phyloP scores from a whole-genome alignment of 1,284 basidiomycete species.

The Erythrobasidium hasegawianum region DNA sequence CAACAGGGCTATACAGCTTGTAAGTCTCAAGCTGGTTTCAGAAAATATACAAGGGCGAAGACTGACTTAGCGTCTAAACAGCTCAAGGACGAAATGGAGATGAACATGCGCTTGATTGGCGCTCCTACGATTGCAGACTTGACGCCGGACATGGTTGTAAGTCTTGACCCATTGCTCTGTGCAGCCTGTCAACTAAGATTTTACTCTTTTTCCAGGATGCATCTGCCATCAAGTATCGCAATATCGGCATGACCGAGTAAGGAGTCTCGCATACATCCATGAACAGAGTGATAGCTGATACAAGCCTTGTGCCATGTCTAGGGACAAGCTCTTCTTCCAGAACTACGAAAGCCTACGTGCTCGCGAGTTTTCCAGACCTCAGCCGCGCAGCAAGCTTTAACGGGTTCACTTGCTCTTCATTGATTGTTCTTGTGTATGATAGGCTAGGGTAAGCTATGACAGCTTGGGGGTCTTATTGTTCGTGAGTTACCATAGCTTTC shows the following conservation, averaged over 20 bases:
- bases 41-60: neutral
- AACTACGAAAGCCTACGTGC: constrained; percentile 29
- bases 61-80: neutral
- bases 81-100: constrained; percentile 83
- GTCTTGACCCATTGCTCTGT: too few species aligned
- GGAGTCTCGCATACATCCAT: neutral
- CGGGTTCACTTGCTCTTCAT: too few species aligned
- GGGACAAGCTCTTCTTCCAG: constrained; percentile 19
- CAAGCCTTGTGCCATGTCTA: neutral
- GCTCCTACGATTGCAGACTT: constrained; percentile 73
- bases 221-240: constrained; percentile 56
- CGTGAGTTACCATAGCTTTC: too few species aligned
- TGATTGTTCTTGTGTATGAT: too few species aligned
- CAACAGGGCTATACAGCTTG: constrained; percentile 37
- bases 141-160: constrained; percentile 71
- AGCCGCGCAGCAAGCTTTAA: constrained; percentile 19
- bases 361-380: constrained; percentile 21
- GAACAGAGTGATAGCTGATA: neutral
- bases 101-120: constrained; percentile 71
- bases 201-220: constrained; percentile 55
- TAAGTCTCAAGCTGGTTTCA: constrained; percentile 13
- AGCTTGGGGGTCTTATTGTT: too few species aligned
- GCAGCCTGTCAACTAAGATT: too few species aligned
- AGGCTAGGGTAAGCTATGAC: too few species aligned
- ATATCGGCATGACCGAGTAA: constrained; percentile 13